A percentile compares a stretch with the other conserved stretches of the same genome.
These are phyloP conservation scores for Xylaria sp. DNA, from an alignment of 2,329 filamentous ascomycete genomes.

Conservation along the genomic window DNA sequence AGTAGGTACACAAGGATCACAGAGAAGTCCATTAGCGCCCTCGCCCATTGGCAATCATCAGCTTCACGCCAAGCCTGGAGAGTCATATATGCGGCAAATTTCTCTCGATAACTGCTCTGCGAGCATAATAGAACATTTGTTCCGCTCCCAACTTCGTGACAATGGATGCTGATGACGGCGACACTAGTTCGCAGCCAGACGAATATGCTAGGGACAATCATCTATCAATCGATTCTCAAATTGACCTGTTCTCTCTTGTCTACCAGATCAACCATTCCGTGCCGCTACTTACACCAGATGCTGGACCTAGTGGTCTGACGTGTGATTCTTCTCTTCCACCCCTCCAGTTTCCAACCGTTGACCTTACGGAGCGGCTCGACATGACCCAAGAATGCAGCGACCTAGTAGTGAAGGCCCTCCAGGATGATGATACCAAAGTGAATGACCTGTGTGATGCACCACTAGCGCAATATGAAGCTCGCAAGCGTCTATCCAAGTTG, in stretches of 20 bases:
- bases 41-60: background rate
- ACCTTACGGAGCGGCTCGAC: slow-evolving; percentile 39
- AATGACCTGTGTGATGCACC: background rate
- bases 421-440: slow-evolving; percentile 8
- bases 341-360: slow-evolving; percentile 37
- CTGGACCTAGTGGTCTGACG: slow-evolving; percentile 21
- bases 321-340: slow-evolving; percentile 39
- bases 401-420: slow-evolving; percentile 34
- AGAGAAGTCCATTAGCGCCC: background rate
- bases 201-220: slow-evolving; percentile 46
- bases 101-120: background rate
- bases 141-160: background rate
- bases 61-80: background rate
- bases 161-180: slow-evolving; percentile 23
- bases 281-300: slow-evolving; percentile 21
- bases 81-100: background rate
- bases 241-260: slow-evolving; percentile 37
- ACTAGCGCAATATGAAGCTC: slow-evolving; percentile 24
- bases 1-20: background rate
- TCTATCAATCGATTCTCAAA: slow-evolving; percentile 44
- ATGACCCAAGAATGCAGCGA: slow-evolving; percentile 37
- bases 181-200: slow-evolving; percentile 32
- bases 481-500: slow-evolving; percentile 25
- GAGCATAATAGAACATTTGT: background rate
- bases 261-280: slow-evolving; percentile 25